Evolutionary conservation across 1,139 yeast genomes (phyloP).

Genomic region (Meyerozyma elateridarum): DNA sequence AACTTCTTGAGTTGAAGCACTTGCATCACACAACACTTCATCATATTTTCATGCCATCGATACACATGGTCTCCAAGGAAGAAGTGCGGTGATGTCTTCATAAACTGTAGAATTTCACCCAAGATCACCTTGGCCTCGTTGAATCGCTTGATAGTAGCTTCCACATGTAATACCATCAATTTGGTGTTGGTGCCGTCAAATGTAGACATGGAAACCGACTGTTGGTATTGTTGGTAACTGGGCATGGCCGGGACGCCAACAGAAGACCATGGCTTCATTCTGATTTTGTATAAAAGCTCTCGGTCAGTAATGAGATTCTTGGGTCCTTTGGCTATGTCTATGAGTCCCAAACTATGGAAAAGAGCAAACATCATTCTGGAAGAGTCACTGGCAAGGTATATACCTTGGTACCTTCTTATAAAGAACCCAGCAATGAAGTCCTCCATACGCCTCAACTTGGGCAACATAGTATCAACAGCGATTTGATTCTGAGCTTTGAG

Average conservation of each 20-base stretch:
- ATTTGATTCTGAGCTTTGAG: conserved; percentile 21
- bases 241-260: conserved; percentile 78
- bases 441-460: conserved; percentile 19
- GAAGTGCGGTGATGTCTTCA: conserved; percentile 6
- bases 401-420: conserved; percentile 7
- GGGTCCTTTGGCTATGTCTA: conserved; percentile 33
- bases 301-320: conserved; percentile 35
- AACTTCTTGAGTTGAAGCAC: conserved; percentile 18
- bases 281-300: conserved; percentile 54
- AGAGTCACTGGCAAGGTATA: not conserved
- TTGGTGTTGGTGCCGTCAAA: conserved; percentile 11
- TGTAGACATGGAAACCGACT: conserved; percentile 13
- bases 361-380: conserved; percentile 5
- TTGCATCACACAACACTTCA: conserved; percentile 23
- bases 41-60: conserved; percentile 21
- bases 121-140: conserved; percentile 11
- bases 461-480: conserved; percentile 19
- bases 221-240: conserved; percentile 31
- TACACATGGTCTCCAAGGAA: conserved; percentile 12
- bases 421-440: conserved; percentile 16
- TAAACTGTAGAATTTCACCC: conserved; percentile 2
- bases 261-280: conserved; percentile 80
- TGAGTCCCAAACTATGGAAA: conserved; percentile 12
- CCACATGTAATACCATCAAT: too few relatives aligned
- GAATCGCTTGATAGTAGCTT: conserved; percentile 14